These are phyloP conservation scores for Raddia guianensis DNA, from an alignment of 176 grass and related monocot genomes.

Conservation along the genomic window DNA sequence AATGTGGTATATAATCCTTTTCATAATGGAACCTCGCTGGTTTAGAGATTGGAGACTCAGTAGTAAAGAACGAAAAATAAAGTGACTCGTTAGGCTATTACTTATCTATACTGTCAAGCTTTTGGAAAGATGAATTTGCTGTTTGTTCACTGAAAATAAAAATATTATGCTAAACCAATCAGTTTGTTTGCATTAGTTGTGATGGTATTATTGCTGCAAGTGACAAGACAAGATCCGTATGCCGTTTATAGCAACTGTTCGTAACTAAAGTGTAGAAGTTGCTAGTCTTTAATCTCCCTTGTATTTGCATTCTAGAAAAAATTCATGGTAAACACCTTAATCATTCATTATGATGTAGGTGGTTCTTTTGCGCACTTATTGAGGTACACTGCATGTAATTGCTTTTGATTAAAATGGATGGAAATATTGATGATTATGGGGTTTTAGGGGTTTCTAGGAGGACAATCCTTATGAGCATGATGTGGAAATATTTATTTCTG, in stretches of 20 bases:
- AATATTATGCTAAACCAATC: not conserved
- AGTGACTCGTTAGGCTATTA: not conserved
- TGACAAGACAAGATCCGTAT: not conserved
- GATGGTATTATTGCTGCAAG: not conserved
- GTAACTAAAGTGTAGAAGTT: conserved; percentile 2
- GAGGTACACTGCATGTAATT: not conserved
- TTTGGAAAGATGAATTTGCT: not conserved
- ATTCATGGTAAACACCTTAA: not conserved
- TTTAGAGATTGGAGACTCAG: not conserved
- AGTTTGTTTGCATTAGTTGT: not conserved
- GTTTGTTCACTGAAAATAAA: conserved; percentile 4
- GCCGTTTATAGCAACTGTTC: conserved; percentile 2
- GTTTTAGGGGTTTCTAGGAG: conserved; percentile 39
- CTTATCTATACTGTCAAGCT: not conserved
- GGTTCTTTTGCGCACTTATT: not conserved
- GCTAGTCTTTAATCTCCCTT: not conserved
- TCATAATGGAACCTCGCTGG: not conserved
- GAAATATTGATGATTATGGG: conserved; percentile 22
- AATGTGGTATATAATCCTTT: not conserved
- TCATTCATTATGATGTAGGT: not conserved
- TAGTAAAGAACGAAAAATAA: not conserved
- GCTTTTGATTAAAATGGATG: not conserved
- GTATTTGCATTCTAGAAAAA: conserved; percentile 14
- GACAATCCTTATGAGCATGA: not conserved
- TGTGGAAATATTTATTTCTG: not conserved